phyloP scores from a whole-genome alignment of 257 asterid species.

The Nicotiana tabacum region DNA sequence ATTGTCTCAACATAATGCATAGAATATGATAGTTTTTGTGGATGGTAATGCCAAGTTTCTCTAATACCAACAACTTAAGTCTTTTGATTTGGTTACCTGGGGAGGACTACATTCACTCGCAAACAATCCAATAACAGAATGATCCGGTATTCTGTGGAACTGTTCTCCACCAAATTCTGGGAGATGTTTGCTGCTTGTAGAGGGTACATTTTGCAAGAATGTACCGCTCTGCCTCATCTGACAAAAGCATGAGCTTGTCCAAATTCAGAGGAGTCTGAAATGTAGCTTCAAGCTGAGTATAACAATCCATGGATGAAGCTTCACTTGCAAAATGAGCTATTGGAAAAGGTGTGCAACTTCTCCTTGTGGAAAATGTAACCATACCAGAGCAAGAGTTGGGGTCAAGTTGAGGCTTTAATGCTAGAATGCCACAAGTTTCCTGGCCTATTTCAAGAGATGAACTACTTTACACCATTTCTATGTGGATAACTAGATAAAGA shows the following conservation, averaged over 20 bases:
- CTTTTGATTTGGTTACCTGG: constrained; percentile 7
- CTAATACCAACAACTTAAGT: neutral
- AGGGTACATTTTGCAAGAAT: neutral
- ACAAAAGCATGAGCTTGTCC: constrained; percentile 27
- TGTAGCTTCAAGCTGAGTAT: constrained; percentile 21
- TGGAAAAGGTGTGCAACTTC: neutral
- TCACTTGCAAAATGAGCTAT: neutral
- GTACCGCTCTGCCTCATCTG: constrained; percentile 6
- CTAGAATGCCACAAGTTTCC: neutral
- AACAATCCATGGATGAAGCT: neutral
- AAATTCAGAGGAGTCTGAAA: constrained; percentile 21
- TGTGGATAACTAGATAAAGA: neutral
- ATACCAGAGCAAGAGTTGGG: neutral
- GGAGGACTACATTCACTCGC: constrained; percentile 11
- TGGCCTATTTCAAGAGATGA: neutral
- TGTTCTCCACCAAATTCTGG: constrained; percentile 17
- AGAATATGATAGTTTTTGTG: constrained; percentile 24
- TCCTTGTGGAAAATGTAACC: neutral
- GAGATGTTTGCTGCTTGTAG: constrained; percentile 9
- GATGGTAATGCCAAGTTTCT: constrained; percentile 14
- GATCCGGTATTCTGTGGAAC: constrained; percentile 13
- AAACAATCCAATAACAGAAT: constrained; percentile 11
- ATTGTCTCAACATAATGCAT: constrained; percentile 31
- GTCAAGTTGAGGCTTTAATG: neutral
- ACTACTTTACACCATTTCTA: neutral